phyloP scores from a whole-genome alignment of 108 stramenopile genomes.

The Nitzschia sp. region DNA sequence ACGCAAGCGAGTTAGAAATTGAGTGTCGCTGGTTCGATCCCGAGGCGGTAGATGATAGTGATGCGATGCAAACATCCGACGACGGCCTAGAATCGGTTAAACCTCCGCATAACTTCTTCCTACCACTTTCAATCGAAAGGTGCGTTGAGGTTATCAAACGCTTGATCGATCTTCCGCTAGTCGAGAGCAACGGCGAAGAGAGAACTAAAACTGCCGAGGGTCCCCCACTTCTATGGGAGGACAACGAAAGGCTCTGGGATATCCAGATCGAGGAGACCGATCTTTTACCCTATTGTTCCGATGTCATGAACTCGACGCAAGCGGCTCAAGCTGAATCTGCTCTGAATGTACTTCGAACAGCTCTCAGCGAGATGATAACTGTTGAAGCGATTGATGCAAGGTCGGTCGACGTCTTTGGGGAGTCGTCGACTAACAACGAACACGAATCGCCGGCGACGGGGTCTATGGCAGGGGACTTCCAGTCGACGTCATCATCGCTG shows the following conservation, averaged over 20 bases:
- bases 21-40: constrained; percentile 14
- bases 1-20: not conserved
- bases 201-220: not conserved
- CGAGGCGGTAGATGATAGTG: not conserved
- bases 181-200: not conserved
- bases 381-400: constrained; percentile 16
- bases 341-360: constrained; percentile 50
- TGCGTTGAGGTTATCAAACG: constrained; percentile 27
- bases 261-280: constrained; percentile 42
- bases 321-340: constrained; percentile 55
- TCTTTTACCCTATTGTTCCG: constrained; percentile 45
- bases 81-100: not conserved
- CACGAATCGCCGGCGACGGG: not conserved
- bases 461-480: not conserved
- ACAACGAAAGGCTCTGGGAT: constrained; percentile 21
- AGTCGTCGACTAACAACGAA: not conserved
- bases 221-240: constrained; percentile 1
- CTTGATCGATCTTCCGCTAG: not conserved
- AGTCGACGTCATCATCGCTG: not conserved
- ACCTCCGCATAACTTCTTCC: not conserved
- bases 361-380: constrained; percentile 50
- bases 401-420: not conserved
- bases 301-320: constrained; percentile 46
- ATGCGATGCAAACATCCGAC: not conserved
- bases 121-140: constrained; percentile 17